Conservation (phyloP, 306 rosid species). For the Cyclanthera cordifolia region DNA sequence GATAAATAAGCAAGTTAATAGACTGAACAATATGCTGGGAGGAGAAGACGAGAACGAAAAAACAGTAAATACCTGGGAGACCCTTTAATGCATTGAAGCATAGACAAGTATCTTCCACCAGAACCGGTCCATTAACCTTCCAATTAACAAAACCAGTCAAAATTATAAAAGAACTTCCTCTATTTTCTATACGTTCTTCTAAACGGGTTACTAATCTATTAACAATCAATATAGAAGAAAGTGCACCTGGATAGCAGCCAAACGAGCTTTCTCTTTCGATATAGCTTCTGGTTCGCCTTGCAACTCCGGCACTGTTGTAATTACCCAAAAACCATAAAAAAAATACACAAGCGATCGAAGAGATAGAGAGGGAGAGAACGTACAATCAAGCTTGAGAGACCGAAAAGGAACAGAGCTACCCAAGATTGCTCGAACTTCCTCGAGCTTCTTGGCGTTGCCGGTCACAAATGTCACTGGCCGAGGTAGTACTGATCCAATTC, state of each 20-base stretch:
- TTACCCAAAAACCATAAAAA: neutral
- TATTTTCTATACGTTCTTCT: neutral
- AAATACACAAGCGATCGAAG: neutral
- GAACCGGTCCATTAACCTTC: conserved; percentile 45
- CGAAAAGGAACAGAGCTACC: conserved; percentile 72
- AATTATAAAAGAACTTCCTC: no score
- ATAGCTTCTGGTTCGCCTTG: conserved; percentile 97
- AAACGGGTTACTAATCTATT: neutral
- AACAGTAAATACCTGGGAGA: conserved; percentile 43
- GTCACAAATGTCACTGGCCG: conserved; percentile 93
- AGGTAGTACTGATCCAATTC: conserved; percentile 45
- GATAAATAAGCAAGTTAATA: neutral
- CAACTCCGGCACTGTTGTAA: conserved; percentile 66
- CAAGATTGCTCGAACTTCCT: conserved; percentile 91
- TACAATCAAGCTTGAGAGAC: conserved; percentile 87
- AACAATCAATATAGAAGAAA: neutral
- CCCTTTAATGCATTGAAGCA: neutral
- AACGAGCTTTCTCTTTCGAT: conserved; percentile 86
- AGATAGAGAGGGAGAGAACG: neutral
- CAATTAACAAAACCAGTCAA: conserved; percentile 4
- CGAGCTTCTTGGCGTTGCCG: conserved; percentile 95
- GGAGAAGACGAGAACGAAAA: neutral
- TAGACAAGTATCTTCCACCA: neutral
- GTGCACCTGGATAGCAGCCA: conserved; percentile 77
- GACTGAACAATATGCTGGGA: neutral